Conservation (phyloP, 495 filamentous ascomycete genomes). For the Penicillium cosmopolitanum region DNA sequence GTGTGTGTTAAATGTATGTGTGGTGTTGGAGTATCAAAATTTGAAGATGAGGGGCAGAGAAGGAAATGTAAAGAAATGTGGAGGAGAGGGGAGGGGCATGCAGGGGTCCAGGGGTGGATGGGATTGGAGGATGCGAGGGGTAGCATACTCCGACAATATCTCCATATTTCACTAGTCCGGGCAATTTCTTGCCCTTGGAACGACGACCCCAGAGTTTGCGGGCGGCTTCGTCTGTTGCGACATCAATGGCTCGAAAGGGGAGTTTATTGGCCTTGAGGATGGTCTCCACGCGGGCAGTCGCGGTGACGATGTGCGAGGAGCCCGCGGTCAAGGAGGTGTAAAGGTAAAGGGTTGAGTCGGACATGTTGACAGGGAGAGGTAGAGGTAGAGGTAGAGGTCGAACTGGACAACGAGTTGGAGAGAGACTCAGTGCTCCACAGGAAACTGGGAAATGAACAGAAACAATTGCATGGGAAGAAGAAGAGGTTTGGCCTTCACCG, state of each 20-base stretch:
- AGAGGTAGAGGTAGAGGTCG: neutral
- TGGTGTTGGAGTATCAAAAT: neutral
- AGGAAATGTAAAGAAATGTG: neutral
- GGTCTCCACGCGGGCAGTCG: slow-evolving; percentile 91
- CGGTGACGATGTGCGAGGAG: slow-evolving; percentile 96
- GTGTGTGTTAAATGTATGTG: neutral
- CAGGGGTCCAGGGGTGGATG: neutral
- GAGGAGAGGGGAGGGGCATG: neutral
- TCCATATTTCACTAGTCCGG: slow-evolving; percentile 86
- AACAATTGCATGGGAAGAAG: neutral
- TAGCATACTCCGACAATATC: slow-evolving; percentile 77
- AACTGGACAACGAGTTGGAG: neutral
- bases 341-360: slow-evolving; percentile 83
- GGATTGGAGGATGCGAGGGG: neutral
- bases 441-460: no score
- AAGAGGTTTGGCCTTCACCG: neutral
- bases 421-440: neutral
- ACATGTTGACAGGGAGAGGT: slow-evolving; percentile 29
- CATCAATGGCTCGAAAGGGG: slow-evolving; percentile 88
- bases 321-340: slow-evolving; percentile 95
- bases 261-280: slow-evolving; percentile 95
- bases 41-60: neutral
- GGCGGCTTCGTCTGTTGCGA: slow-evolving; percentile 89
- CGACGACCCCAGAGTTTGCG: slow-evolving; percentile 88
- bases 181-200: slow-evolving; percentile 79